Conservation (phyloP, 768 basidiomycete genomes). For the Tylopilus plumbeoviolaceoides region DNA sequence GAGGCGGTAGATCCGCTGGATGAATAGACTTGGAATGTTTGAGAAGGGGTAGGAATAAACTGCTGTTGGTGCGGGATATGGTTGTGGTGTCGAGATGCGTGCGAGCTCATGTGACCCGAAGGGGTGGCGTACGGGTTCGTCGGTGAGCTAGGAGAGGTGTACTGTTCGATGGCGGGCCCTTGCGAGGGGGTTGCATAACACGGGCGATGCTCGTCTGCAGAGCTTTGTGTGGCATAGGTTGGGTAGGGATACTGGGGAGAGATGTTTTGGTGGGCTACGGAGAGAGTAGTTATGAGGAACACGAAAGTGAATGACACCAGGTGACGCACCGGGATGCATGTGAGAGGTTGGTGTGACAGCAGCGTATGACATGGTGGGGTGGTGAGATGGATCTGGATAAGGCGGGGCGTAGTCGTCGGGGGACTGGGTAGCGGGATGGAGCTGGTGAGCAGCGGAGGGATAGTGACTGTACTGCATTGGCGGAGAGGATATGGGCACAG, state of each 20-base stretch:
- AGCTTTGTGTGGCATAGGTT: conserved; percentile 15
- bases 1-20: conserved; percentile 24
- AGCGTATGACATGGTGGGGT: conserved; percentile 23
- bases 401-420: conserved; percentile 17
- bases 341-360: conserved; percentile 19
- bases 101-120: conserved; percentile 14
- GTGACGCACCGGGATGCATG: conserved; percentile 25
- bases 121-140: conserved; percentile 20
- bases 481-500: background rate
- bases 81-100: conserved; percentile 14
- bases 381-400: conserved; percentile 26
- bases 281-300: conserved; percentile 3
- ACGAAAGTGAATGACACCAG: conserved; percentile 5
- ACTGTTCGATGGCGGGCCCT: conserved; percentile 18
- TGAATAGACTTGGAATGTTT: conserved; percentile 36
- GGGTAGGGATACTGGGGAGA: conserved; percentile 19
- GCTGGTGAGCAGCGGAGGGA: conserved; percentile 16
- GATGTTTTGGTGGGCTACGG: conserved; percentile 20
- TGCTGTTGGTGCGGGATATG: conserved; percentile 17
- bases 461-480: conserved; percentile 32
- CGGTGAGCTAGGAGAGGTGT: conserved; percentile 18
- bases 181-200: conserved; percentile 26
- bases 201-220: conserved; percentile 20
- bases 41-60: conserved; percentile 50
- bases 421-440: conserved; percentile 12